Evolutionary conservation across 2,329 filamentous ascomycete genomes (phyloP), one percentile per base, ranked within the genome.

Genomic region (Aspergillus vadensis): DNA sequence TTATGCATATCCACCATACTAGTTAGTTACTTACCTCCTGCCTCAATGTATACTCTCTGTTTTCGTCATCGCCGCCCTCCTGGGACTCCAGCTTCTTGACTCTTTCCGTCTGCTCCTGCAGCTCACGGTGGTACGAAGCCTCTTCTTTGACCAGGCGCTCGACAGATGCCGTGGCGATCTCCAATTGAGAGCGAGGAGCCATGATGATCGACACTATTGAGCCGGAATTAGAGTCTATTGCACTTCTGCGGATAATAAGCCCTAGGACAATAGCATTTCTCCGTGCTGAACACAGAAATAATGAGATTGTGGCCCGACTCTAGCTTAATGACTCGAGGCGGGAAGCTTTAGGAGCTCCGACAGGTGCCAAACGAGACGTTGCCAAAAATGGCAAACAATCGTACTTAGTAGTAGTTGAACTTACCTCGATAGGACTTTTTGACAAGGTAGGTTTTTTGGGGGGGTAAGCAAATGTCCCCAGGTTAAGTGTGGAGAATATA

Each of bases 101-200:
- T 59, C 90, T 86, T 63, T 85, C 83, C 69, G 91, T 83, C 74
- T 98, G 93, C 65, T 88, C 82, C 65, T 85, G 81, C 19, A 93
- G 84, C 77, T 99, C 95, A 73, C 90, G 90, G 82, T 93, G 90
- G 80, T 99, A 98, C 70, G 89, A 94, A 41, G 85, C 82, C 77
- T 97, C 91, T 77, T 99, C 95, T 78, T 96, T 97, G 67, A 97
- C 86, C 51, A 98, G 86, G 61, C 95, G 91, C 69, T 85, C 83
- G 67, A 98, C 86, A 19, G 91, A 87, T 63, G 88, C 86, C 23
- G 91, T 95, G 48, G 90, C 88, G 73, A 97, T 95, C 91, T 63
- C 91, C 87, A 77, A 96, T 92, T 70, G 86, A 78, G 74, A 97
- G 86, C 68, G 88, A 85, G 91, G 84, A 3, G 91, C 84, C 92